A percentile compares a stretch with the other conserved stretches of the same genome.
Evolutionary conservation across 352 stramenopile species (phyloP).

Genomic region (Blastocystis sp.): DNA sequence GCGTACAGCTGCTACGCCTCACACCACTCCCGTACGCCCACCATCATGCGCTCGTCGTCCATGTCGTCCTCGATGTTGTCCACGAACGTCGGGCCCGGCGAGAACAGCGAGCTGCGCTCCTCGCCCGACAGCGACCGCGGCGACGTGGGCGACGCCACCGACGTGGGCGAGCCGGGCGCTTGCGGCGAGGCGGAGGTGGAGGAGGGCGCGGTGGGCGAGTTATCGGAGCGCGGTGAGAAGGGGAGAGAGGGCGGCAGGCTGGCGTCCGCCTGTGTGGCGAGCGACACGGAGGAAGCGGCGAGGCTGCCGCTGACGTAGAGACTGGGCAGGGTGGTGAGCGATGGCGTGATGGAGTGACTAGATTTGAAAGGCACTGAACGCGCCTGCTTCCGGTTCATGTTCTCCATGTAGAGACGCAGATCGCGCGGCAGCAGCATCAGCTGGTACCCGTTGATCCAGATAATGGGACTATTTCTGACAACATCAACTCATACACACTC

Average conservation of each 20-base stretch:
- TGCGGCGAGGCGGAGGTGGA: too few species aligned
- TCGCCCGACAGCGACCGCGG: neutral
- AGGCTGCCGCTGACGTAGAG: conserved; percentile 23
- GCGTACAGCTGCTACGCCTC: conserved; percentile 37
- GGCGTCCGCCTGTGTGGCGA: neutral
- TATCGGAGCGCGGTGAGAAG: neutral
- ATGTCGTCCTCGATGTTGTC: conserved; percentile 63
- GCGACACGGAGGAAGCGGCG: conserved; percentile 18
- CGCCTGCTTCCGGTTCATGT: conserved; percentile 4
- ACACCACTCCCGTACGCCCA: neutral
- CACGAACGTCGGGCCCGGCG: conserved; percentile 33
- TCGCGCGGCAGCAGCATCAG: conserved; percentile 62
- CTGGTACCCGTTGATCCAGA: conserved; percentile 69
- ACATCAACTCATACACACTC: neutral
- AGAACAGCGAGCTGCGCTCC: conserved; percentile 14
- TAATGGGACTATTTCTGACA: conserved; percentile 50
- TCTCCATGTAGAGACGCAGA: conserved; percentile 53
- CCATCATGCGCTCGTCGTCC: conserved; percentile 48
- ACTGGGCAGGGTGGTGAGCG: conserved; percentile 1
- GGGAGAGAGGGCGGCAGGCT: neutral
- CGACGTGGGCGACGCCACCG: neutral
- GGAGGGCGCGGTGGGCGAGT: too few species aligned
- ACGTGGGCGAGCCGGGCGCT: neutral
- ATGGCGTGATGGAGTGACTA: neutral
- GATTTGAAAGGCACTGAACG: neutral